Percentiles rank a stretch among this genome's conserved stretches.
These are phyloP conservation scores for Aureobasidium melanogenum DNA, from an alignment of 2,329 filamentous ascomycete genomes.

Conservation along the genomic window DNA sequence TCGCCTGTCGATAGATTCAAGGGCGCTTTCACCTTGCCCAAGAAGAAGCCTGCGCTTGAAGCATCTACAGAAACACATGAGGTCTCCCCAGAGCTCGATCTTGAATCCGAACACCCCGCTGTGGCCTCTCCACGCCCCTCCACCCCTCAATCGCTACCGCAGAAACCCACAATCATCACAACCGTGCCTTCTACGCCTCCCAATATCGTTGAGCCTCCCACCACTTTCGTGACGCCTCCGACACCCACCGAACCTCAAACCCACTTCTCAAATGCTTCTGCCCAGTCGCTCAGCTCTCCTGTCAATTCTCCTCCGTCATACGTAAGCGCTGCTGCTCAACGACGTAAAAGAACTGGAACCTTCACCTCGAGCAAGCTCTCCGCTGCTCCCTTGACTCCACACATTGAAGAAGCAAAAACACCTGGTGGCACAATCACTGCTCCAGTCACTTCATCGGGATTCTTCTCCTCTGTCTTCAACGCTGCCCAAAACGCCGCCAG, in stretches of 20 bases:
- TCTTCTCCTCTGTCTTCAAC: slow-evolving; percentile 90
- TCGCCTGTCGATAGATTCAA: slow-evolving; percentile 65
- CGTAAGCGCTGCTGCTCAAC: slow-evolving; percentile 8
- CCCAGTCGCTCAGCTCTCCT: not conserved
- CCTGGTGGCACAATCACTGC: slow-evolving; percentile 44
- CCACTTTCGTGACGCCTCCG: slow-evolving; percentile 55
- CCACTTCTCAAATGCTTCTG: slow-evolving; percentile 10
- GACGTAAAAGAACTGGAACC: slow-evolving; percentile 9
- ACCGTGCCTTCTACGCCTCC: slow-evolving; percentile 34
- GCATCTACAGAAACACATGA: slow-evolving; percentile 7
- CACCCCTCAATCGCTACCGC: slow-evolving; percentile 18
- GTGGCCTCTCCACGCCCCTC: slow-evolving; percentile 4
- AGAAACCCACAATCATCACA: slow-evolving; percentile 27
- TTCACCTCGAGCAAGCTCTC: slow-evolving; percentile 66
- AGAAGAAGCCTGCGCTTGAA: slow-evolving; percentile 35
- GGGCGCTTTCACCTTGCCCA: slow-evolving; percentile 53
- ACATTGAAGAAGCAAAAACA: slow-evolving; percentile 59
- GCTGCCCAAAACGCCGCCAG: slow-evolving; percentile 87
- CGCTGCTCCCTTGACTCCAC: slow-evolving; percentile 62
- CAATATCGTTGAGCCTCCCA: slow-evolving; percentile 36
- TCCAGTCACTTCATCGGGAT: slow-evolving; percentile 48
- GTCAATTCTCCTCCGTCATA: not conserved
- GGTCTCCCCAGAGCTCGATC: not conserved
- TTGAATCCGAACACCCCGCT: not conserved
- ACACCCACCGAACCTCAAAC: slow-evolving; percentile 36